phyloP scores from a whole-genome alignment of 129 eudicot genomes.

The Tagetes erecta region DNA sequence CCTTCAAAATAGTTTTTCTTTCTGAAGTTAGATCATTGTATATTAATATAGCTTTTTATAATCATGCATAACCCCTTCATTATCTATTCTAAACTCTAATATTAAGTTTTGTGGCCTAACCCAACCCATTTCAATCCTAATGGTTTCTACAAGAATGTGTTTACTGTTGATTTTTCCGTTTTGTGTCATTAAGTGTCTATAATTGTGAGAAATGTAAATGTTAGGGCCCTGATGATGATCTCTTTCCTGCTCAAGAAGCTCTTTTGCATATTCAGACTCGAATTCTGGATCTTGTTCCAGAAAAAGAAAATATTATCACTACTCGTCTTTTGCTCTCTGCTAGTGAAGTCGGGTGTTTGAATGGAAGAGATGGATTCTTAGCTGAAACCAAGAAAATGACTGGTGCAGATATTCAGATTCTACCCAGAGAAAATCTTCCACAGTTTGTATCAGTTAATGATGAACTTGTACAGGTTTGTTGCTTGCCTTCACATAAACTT shows the following conservation, averaged over 20 bases:
- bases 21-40: background rate
- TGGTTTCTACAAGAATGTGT: background rate
- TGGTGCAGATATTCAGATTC: conserved; percentile 72
- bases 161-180: background rate
- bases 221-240: conserved; percentile 93
- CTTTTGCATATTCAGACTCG: conserved; percentile 93
- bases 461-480: conserved; percentile 84
- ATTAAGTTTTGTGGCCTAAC: background rate
- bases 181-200: conserved; percentile 29
- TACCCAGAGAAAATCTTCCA: conserved; percentile 74
- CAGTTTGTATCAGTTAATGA: conserved; percentile 59
- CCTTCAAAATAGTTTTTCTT: background rate
- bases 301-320: conserved; percentile 79
- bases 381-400: conserved; percentile 60
- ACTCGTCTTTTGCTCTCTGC: conserved; percentile 80
- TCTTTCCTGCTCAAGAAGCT: conserved; percentile 99
- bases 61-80: background rate
- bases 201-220: conserved; percentile 23
- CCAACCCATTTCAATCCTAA: background rate
- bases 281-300: conserved; percentile 81
- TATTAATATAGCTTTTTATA: background rate
- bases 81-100: background rate
- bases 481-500: background rate
- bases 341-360: conserved; percentile 75
- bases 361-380: conserved; percentile 61